These are phyloP conservation scores for Gastrodia elata DNA, from an alignment of 106 monocot species.

Conservation along the genomic window DNA sequence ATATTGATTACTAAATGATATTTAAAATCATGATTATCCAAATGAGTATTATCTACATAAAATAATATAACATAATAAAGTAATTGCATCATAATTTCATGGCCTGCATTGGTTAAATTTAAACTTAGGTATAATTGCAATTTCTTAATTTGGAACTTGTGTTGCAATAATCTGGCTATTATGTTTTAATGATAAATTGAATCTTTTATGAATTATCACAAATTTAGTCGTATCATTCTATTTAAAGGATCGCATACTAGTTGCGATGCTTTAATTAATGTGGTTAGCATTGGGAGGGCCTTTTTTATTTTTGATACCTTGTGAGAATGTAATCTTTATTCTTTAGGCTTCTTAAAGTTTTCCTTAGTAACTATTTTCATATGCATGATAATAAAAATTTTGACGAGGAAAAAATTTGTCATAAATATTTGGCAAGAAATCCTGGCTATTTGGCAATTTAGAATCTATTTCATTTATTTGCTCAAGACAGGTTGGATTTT, in stretches of 20 bases:
- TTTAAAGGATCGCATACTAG: background rate
- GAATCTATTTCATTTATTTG: background rate
- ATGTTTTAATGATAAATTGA: background rate
- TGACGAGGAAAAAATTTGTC: background rate
- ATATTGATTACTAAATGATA: background rate
- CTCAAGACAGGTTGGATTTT: conserved; percentile 78
- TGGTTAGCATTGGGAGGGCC: background rate
- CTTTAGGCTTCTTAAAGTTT: background rate
- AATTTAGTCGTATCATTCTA: background rate
- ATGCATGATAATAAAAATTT: background rate
- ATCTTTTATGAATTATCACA: background rate
- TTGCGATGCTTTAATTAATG: background rate
- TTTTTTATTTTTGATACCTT: background rate
- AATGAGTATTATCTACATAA: background rate
- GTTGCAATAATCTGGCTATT: background rate
- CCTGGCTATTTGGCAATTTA: background rate
- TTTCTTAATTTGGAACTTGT: background rate
- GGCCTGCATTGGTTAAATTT: background rate
- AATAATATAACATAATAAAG: background rate
- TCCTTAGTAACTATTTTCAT: background rate
- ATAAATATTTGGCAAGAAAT: too few relatives aligned
- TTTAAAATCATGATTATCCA: background rate
- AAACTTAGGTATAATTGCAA: background rate
- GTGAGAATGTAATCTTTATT: background rate
- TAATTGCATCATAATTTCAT: background rate